Percentiles rank a stretch among this genome's conserved stretches.
These are phyloP conservation scores for Wallacemonas collosoma DNA, from an alignment of 208 protist species.

Conservation along the genomic window DNA sequence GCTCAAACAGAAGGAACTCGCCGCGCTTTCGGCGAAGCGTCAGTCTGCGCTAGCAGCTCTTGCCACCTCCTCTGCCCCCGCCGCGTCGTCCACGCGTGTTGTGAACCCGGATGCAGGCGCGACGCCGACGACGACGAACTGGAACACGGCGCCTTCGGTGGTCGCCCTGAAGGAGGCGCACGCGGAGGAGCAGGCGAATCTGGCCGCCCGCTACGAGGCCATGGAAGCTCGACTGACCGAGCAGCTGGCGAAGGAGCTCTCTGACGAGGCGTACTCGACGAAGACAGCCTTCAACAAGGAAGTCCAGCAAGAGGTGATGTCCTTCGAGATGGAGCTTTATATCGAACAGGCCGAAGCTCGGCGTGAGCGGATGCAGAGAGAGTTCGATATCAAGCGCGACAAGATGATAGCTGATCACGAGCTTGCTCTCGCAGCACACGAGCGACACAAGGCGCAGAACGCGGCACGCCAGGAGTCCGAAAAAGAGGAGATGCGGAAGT, in stretches of 20 bases:
- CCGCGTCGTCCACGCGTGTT: not conserved
- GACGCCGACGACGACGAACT: not conserved
- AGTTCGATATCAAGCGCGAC: constrained; percentile 55
- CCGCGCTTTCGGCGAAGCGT: constrained; percentile 18
- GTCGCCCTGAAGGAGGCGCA: constrained; percentile 37
- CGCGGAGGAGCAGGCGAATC: constrained; percentile 22
- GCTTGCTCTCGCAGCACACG: constrained; percentile 39
- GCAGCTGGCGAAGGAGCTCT: constrained; percentile 36
- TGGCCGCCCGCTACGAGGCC: constrained; percentile 32
- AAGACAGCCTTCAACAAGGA: constrained; percentile 32
- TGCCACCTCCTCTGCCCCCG: not conserved
- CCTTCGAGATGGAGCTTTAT: constrained; percentile 50
- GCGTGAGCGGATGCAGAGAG: constrained; percentile 38
- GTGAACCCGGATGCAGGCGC: not conserved
- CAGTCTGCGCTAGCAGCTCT: constrained; percentile 18
- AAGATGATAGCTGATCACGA: constrained; percentile 43
- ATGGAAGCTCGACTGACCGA: constrained; percentile 45
- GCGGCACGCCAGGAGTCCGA: constrained; percentile 33
- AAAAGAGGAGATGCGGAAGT: constrained; percentile 36
- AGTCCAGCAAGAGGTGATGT: constrained; percentile 48
- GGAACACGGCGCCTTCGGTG: not conserved
- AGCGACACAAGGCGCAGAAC: constrained; percentile 38
- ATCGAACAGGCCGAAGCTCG: constrained; percentile 41
- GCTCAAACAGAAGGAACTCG: constrained; percentile 23
- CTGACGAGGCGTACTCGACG: constrained; percentile 23